Conservation (phyloP, 331 rosid species). For the Pyrus hybrid region DNA sequence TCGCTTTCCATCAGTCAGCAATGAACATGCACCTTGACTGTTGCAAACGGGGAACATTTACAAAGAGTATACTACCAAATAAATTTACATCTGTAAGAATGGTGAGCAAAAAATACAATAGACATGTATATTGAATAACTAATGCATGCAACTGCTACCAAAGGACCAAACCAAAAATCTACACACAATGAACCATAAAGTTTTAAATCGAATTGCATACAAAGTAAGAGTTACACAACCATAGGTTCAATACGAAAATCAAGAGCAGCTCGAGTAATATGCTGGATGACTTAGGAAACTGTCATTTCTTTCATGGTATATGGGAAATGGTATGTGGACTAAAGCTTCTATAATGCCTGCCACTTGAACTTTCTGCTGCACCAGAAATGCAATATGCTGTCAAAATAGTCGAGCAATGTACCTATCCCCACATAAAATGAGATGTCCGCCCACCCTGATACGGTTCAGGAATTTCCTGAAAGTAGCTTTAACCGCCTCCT, state of each 20-base stretch:
- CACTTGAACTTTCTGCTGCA: neutral
- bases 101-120: neutral
- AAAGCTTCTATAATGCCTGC: neutral
- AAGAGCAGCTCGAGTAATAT: neutral
- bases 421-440: slow-evolving; percentile 28
- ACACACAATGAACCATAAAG: neutral
- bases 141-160: neutral
- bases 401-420: neutral
- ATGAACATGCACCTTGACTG: slow-evolving; percentile 26
- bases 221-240: neutral
- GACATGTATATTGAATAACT: neutral
- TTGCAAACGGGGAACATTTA: neutral
- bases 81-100: neutral
- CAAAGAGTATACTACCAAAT: neutral
- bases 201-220: neutral
- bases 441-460: slow-evolving; percentile 18
- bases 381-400: neutral
- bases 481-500: slow-evolving; percentile 19
- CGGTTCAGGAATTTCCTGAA: slow-evolving; percentile 18
- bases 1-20: slow-evolving; percentile 8
- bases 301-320: neutral
- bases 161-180: neutral
- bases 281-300: neutral
- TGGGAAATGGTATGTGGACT: neutral
- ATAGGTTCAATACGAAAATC: neutral